Evolutionary conservation across 148 eudicot species (phyloP).

Genomic region (Salicornia ramosissima): DNA sequence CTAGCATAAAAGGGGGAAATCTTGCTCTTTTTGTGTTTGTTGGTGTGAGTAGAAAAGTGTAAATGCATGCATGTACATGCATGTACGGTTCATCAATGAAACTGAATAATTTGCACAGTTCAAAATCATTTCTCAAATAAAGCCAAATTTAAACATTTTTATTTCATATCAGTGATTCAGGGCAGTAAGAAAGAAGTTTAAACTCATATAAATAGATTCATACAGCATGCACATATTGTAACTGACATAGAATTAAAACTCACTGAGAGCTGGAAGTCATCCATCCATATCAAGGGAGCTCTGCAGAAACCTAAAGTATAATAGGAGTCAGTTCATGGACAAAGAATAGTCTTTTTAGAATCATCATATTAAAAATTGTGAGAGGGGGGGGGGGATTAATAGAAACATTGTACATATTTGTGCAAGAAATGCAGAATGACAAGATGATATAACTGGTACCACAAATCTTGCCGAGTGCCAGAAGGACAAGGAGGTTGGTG

Average conservation of each 20-base stretch:
- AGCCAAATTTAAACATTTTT: no score
- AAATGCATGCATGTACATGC: not conserved
- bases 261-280: constrained; percentile 16
- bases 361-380: not conserved
- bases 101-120: constrained; percentile 4
- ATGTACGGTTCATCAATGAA: constrained; percentile 4
- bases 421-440: not conserved
- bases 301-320: constrained; percentile 17
- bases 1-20: not conserved
- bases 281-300: constrained; percentile 16
- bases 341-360: not conserved
- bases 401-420: not conserved
- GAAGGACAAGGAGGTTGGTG: no score
- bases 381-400: not conserved
- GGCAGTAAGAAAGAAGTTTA: not conserved
- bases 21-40: not conserved
- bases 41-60: constrained; percentile 6
- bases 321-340: constrained; percentile 3
- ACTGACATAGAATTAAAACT: constrained; percentile 11
- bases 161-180: not conserved
- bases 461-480: not conserved
- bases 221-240: constrained; percentile 5
- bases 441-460: not conserved
- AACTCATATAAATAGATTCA: not conserved
- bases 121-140: not conserved